A percentile compares a stretch with the other conserved stretches of the same genome.
Evolutionary conservation across 2,329 filamentous ascomycete species (phyloP).

Genomic region (Cryphonectria parasitica): DNA sequence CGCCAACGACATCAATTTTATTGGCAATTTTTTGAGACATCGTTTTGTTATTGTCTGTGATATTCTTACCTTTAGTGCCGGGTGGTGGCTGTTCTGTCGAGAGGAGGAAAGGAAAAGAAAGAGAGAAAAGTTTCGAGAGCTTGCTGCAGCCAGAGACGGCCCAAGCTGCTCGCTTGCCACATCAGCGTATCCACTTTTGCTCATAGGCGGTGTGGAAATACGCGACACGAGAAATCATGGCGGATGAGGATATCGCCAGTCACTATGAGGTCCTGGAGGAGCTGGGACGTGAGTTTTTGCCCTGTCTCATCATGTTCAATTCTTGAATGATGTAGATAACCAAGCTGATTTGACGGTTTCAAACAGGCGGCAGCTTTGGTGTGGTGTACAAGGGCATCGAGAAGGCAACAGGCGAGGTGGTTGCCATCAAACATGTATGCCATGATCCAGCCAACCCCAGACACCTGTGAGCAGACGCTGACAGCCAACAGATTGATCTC

Average conservation of each 20-base stretch:
- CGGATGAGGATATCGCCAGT: slow-evolving; percentile 71
- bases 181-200: slow-evolving; percentile 22
- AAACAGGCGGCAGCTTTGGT: slow-evolving; percentile 87
- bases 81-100: slow-evolving; percentile 11
- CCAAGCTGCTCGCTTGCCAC: slow-evolving; percentile 14
- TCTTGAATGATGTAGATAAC: slow-evolving; percentile 2
- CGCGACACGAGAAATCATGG: slow-evolving; percentile 45
- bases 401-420: slow-evolving; percentile 84
- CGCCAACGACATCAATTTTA: slow-evolving; percentile 4
- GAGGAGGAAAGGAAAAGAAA: not conserved
- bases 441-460: not conserved
- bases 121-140: not conserved
- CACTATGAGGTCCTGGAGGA: slow-evolving; percentile 96
- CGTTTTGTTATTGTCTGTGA: not conserved
- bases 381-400: slow-evolving; percentile 97
- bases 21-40: slow-evolving; percentile 3
- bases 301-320: not conserved
- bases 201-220: slow-evolving; percentile 14
- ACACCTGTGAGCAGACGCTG: slow-evolving; percentile 16
- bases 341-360: slow-evolving; percentile 19
- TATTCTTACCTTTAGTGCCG: slow-evolving; percentile 1
- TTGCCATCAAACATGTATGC: slow-evolving; percentile 94
- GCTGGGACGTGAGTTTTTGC: slow-evolving; percentile 75
- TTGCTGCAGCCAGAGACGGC: slow-evolving; percentile 7
- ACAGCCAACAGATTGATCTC: slow-evolving; percentile 78